phyloP scores from a whole-genome alignment of 331 rosid species.

The Quercus phellos region DNA sequence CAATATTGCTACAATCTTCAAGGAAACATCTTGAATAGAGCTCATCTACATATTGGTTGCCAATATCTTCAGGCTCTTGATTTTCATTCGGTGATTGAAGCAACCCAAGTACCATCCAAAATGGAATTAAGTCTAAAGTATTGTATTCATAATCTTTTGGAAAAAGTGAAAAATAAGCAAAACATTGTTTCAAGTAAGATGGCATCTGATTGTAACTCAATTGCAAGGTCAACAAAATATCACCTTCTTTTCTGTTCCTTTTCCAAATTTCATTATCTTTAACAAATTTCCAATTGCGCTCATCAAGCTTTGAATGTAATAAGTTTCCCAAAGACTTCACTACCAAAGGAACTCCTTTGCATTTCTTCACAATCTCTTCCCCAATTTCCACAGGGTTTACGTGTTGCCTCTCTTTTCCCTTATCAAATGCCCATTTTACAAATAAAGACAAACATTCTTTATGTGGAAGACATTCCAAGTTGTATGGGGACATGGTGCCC shows the following conservation, averaged over 20 bases:
- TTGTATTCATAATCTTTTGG: constrained; percentile 1
- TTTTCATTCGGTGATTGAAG: constrained; percentile 7
- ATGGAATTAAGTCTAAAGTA: not conserved
- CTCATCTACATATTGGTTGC: not conserved
- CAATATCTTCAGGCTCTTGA: not conserved
- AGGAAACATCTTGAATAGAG: constrained; percentile 25
- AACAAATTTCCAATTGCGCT: constrained; percentile 4
- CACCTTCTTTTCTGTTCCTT: not conserved
- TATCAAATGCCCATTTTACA: constrained; percentile 27
- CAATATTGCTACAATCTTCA: not conserved
- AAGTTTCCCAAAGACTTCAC: constrained; percentile 27
- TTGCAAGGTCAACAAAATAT: constrained; percentile 7
- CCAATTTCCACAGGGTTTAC: constrained; percentile 13
- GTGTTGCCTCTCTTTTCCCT: not conserved
- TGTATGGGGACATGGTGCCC: not conserved
- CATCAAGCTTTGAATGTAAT: not conserved
- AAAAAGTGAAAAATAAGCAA: constrained; percentile 8
- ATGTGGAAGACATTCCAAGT: not conserved
- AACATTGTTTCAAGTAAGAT: constrained; percentile 16
- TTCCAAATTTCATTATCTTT: constrained; percentile 18
- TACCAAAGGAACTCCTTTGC: constrained; percentile 28
- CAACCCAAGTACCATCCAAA: constrained; percentile 31
- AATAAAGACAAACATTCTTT: constrained; percentile 1
- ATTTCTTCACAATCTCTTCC: constrained; percentile 23
- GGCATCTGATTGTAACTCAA: constrained; percentile 32